A percentile compares a stretch with the other conserved stretches of the same genome.
Conservation (phyloP, 805 yeast species). For the Martiniozyma abietophila region DNA sequence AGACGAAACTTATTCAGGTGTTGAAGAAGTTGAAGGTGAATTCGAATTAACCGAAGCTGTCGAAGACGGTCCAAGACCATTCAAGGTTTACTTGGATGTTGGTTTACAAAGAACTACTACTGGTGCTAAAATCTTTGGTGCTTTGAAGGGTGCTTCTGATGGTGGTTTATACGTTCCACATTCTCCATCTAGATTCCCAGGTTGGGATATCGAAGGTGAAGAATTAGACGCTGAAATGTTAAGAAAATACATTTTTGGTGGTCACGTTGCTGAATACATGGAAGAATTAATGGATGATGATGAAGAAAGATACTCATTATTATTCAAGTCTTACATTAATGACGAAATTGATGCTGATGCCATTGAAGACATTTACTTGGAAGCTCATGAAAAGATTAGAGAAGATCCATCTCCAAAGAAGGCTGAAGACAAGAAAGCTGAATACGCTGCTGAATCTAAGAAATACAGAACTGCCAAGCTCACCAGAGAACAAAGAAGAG, state of each 20-base stretch:
- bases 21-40: slow-evolving; percentile 99
- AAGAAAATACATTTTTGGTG: slow-evolving; percentile 99
- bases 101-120: slow-evolving; percentile 99
- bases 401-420: slow-evolving; percentile 89
- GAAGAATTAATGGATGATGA: slow-evolving; percentile 99
- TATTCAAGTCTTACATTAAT: slow-evolving; percentile 93
- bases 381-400: slow-evolving; percentile 94
- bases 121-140: slow-evolving; percentile 99
- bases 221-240: slow-evolving; percentile 95
- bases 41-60: slow-evolving; percentile 97
- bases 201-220: slow-evolving; percentile 98
- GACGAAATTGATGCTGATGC: slow-evolving; percentile 97
- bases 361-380: slow-evolving; percentile 88
- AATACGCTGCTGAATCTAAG: slow-evolving; percentile 94
- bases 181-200: slow-evolving; percentile 99
- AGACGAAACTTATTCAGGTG: slow-evolving; percentile 97
- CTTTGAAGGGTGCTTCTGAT: slow-evolving; percentile 99
- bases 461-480: slow-evolving; percentile 84
- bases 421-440: slow-evolving; percentile 88
- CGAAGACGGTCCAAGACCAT: slow-evolving; percentile 99
- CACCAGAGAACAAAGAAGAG: slow-evolving; percentile 86
- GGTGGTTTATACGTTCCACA: slow-evolving; percentile 99
- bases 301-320: slow-evolving; percentile 97
- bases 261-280: slow-evolving; percentile 99
- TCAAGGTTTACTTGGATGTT: slow-evolving; percentile 98